Evolutionary conservation across 805 yeast species (phyloP).

Genomic region (Starmerella etchellsii): DNA sequence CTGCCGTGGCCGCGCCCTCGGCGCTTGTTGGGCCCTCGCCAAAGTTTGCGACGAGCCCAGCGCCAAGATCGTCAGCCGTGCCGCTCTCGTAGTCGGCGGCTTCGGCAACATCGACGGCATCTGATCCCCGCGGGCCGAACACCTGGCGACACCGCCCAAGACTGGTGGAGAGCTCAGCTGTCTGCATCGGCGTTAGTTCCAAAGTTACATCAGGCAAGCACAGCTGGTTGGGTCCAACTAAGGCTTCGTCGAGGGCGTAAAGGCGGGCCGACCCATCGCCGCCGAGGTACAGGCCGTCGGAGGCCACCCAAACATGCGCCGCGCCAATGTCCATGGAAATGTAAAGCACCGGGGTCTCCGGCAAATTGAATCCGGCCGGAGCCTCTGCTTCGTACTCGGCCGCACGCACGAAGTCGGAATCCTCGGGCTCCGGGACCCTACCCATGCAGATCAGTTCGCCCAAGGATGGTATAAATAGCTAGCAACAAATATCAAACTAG

Average conservation of each 20-base stretch:
- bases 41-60: slow-evolving; percentile 1
- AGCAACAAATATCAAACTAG: no score
- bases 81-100: slow-evolving; percentile 16
- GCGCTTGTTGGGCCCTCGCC: slow-evolving; percentile 6
- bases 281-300: slow-evolving; percentile 21
- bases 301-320: slow-evolving; percentile 20
- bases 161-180: background rate
- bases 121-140: background rate
- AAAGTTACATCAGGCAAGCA: background rate
- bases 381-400: slow-evolving; percentile 25
- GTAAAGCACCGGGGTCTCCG: slow-evolving; percentile 26
- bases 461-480: no score
- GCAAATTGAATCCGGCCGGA: slow-evolving; percentile 26
- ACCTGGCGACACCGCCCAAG: slow-evolving; percentile 5
- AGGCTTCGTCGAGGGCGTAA: slow-evolving; percentile 3
- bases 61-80: slow-evolving; percentile 17
- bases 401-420: slow-evolving; percentile 21
- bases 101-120: slow-evolving; percentile 11
- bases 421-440: slow-evolving; percentile 15
- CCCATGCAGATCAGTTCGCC: no score
- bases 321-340: background rate
- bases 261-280: background rate
- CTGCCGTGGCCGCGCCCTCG: slow-evolving; percentile 8
- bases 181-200: background rate
- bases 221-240: background rate